phyloP scores from a whole-genome alignment of 2,329 filamentous ascomycete genomes.

The Calonectria multiphialidica region DNA sequence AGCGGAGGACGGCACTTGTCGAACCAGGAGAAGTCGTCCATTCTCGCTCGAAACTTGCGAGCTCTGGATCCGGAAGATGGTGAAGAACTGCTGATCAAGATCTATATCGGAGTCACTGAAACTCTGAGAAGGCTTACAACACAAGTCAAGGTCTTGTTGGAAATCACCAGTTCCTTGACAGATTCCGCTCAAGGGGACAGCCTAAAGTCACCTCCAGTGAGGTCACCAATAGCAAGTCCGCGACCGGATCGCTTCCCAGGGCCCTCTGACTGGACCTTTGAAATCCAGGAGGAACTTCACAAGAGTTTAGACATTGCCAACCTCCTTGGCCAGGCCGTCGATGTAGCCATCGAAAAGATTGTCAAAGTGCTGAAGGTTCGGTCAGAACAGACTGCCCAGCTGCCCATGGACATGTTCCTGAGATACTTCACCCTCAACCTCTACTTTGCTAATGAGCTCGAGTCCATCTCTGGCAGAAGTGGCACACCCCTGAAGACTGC shows the following conservation, averaged over 20 bases:
- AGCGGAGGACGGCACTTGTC: slow-evolving; percentile 75
- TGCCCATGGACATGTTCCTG: slow-evolving; percentile 78
- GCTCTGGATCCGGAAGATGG: slow-evolving; percentile 86
- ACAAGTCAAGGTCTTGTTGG: slow-evolving; percentile 94
- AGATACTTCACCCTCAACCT: slow-evolving; percentile 87
- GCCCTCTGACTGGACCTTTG: slow-evolving; percentile 48
- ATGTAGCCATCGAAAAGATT: slow-evolving; percentile 82
- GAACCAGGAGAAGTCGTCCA: slow-evolving; percentile 90
- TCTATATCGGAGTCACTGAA: slow-evolving; percentile 91
- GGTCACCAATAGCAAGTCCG: slow-evolving; percentile 67
- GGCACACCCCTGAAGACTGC: slow-evolving; percentile 82
- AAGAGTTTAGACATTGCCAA: slow-evolving; percentile 82
- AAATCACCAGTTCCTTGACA: slow-evolving; percentile 84
- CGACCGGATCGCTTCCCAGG: slow-evolving; percentile 48
- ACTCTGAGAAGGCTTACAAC: slow-evolving; percentile 86
- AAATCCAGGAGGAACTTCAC: slow-evolving; percentile 81
- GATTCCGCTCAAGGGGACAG: slow-evolving; percentile 54
- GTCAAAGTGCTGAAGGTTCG: slow-evolving; percentile 82
- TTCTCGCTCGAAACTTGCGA: slow-evolving; percentile 88
- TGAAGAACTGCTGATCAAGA: slow-evolving; percentile 82
- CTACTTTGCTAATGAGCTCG: slow-evolving; percentile 88
- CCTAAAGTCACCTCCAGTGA: slow-evolving; percentile 60
- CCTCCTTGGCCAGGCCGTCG: slow-evolving; percentile 82
- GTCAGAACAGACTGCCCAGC: slow-evolving; percentile 76
- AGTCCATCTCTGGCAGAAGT: slow-evolving; percentile 84